Evolutionary conservation across 108 stramenopile species (phyloP).

Genomic region (Nitzschia sp.): DNA sequence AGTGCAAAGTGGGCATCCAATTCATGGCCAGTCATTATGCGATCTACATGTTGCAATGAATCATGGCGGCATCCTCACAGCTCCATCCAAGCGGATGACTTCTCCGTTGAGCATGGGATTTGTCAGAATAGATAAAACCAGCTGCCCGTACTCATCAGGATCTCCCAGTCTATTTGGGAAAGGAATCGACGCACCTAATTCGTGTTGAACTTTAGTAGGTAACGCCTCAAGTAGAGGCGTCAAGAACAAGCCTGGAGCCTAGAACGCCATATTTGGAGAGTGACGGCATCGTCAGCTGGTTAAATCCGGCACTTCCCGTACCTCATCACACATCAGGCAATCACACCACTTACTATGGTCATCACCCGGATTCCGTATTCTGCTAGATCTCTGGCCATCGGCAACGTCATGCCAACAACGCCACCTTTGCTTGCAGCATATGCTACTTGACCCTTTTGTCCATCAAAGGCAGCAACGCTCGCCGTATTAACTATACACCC

Average conservation of each 20-base stretch:
- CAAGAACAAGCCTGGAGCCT: slow-evolving; percentile 92
- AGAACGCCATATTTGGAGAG: background rate
- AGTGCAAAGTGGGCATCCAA: too few relatives aligned
- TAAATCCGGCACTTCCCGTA: background rate
- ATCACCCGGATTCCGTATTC: slow-evolving; percentile 82
- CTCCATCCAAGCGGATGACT: slow-evolving; percentile 92
- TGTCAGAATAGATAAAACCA: slow-evolving; percentile 76
- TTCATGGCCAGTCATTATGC: too few relatives aligned
- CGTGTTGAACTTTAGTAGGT: slow-evolving; percentile 75
- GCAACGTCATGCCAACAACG: slow-evolving; percentile 87
- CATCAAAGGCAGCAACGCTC: slow-evolving; percentile 93
- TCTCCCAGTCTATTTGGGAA: slow-evolving; percentile 86
- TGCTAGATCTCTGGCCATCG: slow-evolving; percentile 91
- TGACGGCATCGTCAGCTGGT: background rate
- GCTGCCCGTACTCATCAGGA: slow-evolving; percentile 80
- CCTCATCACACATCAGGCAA: background rate
- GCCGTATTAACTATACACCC: slow-evolving; percentile 91
- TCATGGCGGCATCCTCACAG: slow-evolving; percentile 91
- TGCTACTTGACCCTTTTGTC: slow-evolving; percentile 92
- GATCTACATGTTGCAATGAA: too few relatives aligned
- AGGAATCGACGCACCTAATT: slow-evolving; percentile 86
- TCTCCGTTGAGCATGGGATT: slow-evolving; percentile 93
- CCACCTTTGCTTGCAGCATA: slow-evolving; percentile 94
- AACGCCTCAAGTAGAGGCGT: slow-evolving; percentile 92
- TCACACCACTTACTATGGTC: slow-evolving; percentile 71